Percentiles rank a stretch among this genome's conserved stretches.
phyloP scores from a whole-genome alignment of 306 rosid genomes.

The Castanospermum australe region DNA sequence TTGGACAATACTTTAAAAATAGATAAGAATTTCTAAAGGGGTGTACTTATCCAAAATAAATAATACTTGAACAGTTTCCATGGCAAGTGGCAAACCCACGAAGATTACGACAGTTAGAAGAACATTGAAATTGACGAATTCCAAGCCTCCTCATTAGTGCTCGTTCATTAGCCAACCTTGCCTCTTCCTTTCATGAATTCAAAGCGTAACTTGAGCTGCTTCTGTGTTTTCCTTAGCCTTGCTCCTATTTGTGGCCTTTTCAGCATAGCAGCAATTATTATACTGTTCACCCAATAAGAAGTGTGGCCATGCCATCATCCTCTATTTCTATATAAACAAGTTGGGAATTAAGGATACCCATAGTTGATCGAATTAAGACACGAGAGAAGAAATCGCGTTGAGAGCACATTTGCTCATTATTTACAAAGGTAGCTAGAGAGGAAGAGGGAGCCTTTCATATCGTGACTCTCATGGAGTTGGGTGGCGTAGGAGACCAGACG shows the following conservation, averaged over 20 bases:
- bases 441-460: neutral
- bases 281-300: slow-evolving; percentile 1
- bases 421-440: neutral
- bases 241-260: too few relatives aligned
- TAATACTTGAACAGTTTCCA: neutral
- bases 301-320: neutral
- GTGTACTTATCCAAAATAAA: slow-evolving; percentile 11
- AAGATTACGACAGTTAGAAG: neutral
- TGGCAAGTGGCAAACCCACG: neutral
- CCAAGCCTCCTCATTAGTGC: neutral
- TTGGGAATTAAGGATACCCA: neutral
- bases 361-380: neutral
- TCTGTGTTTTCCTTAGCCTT: too few relatives aligned
- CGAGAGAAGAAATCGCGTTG: too few relatives aligned
- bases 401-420: neutral
- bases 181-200: neutral
- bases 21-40: too few relatives aligned
- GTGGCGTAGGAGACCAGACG: neutral
- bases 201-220: neutral
- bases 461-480: neutral
- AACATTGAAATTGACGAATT: neutral
- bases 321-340: neutral
- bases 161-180: neutral
- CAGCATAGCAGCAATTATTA: too few relatives aligned
- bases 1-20: too few relatives aligned